Percentiles rank a stretch among this genome's conserved stretches.
phyloP scores from a whole-genome alignment of 805 yeast genomes.

The Barnettozyma populi region DNA sequence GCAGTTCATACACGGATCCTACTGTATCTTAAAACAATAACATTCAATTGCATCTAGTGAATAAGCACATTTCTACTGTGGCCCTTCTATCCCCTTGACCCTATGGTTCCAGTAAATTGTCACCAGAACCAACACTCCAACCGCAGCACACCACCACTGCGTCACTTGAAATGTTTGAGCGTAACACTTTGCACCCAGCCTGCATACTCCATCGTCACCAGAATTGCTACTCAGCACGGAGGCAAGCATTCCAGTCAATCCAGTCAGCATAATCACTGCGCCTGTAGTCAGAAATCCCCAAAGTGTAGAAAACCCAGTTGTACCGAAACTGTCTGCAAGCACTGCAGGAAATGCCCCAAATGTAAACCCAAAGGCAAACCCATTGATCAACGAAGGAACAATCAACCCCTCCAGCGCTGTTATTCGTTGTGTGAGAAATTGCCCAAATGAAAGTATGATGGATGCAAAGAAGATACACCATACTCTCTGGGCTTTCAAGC shows the following conservation, averaged over 20 bases:
- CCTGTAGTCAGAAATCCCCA: conserved; percentile 78
- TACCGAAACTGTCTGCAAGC: conserved; percentile 68
- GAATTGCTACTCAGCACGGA: conserved; percentile 42
- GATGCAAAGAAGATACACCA: conserved; percentile 55
- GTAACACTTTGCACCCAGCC: conserved; percentile 44
- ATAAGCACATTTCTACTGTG: not conserved
- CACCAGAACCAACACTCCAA: conserved; percentile 14
- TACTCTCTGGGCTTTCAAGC: conserved; percentile 48
- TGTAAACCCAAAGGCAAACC: conserved; percentile 62
- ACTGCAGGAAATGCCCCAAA: conserved; percentile 76
- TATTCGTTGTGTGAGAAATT: conserved; percentile 29
- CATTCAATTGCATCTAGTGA: too few species aligned
- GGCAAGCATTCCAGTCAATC: conserved; percentile 54
- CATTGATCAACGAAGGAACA: conserved; percentile 49
- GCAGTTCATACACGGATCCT: too few species aligned
- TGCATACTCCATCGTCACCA: conserved; percentile 37
- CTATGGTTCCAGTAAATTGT: conserved; percentile 12
- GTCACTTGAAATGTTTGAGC: conserved; percentile 34
- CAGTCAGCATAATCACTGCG: conserved; percentile 49
- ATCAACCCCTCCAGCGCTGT: conserved; percentile 38
- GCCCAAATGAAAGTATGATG: conserved; percentile 32
- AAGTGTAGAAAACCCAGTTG: conserved; percentile 59
- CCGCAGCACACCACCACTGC: conserved; percentile 16
- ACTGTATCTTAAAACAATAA: too few species aligned
- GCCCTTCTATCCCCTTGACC: not conserved